A percentile compares a stretch with the other conserved stretches of the same genome.
phyloP scores from a whole-genome alignment of 2,329 filamentous ascomycete species.

The Sclerotinia trifoliorum region DNA sequence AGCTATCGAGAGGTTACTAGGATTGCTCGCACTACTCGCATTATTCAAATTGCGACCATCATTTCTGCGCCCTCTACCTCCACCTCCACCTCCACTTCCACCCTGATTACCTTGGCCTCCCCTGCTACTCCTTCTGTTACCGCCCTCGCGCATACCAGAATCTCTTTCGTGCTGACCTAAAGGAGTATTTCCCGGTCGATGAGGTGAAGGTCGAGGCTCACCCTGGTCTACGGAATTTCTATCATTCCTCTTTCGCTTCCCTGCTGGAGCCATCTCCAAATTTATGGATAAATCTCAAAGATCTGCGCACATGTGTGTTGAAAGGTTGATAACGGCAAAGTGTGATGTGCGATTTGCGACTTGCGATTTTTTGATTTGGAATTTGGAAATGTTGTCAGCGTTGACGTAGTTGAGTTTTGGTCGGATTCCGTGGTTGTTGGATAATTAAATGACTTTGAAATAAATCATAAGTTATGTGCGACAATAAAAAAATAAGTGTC shows the following conservation, averaged over 20 bases:
- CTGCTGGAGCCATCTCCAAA: constrained; percentile 37
- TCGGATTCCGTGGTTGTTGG: background rate
- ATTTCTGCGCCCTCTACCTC: constrained; percentile 36
- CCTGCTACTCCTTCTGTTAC: constrained; percentile 48
- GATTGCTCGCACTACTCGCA: constrained; percentile 33
- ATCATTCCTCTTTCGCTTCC: constrained; percentile 42
- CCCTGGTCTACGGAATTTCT: constrained; percentile 43
- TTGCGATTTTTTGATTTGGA: background rate
- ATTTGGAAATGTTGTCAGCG: constrained; percentile 1
- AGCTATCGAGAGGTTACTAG: constrained; percentile 35
- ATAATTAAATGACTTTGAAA: background rate
- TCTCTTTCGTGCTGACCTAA: constrained; percentile 59
- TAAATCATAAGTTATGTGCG: background rate
- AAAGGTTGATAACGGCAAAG: background rate
- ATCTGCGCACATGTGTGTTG: constrained; percentile 34
- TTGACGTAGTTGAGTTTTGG: background rate
- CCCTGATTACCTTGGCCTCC: constrained; percentile 44
- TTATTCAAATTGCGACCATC: constrained; percentile 32
- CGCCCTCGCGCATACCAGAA: constrained; percentile 48
- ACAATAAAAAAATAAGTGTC: background rate
- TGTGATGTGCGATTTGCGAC: background rate
- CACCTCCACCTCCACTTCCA: constrained; percentile 26
- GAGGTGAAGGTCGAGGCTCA: constrained; percentile 57
- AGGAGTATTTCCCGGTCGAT: constrained; percentile 57
- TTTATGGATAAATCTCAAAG: constrained; percentile 28